A percentile compares a stretch with the other conserved stretches of the same genome.
phyloP scores from a whole-genome alignment of 306 rosid genomes.

The Carpinus fangiana region DNA sequence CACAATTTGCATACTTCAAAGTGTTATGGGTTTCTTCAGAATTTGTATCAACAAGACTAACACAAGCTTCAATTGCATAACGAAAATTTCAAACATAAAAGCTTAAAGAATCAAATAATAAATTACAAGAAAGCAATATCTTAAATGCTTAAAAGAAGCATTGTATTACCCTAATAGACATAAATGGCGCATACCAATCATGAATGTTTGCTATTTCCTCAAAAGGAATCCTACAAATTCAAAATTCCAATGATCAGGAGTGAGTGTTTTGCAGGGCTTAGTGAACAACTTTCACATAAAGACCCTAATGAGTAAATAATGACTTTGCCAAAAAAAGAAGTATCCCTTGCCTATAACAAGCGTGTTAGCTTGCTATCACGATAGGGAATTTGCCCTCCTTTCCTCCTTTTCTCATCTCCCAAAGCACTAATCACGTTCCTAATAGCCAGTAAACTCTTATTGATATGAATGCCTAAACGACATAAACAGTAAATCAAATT shows the following conservation, averaged over 20 bases:
- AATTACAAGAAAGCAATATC: neutral
- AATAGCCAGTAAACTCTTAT: constrained; percentile 85
- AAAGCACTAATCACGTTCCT: constrained; percentile 96
- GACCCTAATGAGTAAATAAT: neutral
- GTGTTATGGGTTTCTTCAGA: constrained; percentile 94
- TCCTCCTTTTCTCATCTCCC: constrained; percentile 94
- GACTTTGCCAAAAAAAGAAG: neutral
- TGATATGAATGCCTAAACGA: constrained; percentile 85
- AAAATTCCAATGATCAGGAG: constrained; percentile 33
- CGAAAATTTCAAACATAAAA: constrained; percentile 18
- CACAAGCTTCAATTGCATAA: constrained; percentile 67
- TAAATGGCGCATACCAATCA: constrained; percentile 71
- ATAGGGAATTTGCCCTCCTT: constrained; percentile 96
- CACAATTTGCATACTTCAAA: constrained; percentile 97
- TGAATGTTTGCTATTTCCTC: constrained; percentile 97
- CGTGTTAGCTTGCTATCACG: constrained; percentile 98
- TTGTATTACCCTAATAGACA: neutral
- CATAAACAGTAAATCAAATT: neutral
- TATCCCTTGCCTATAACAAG: constrained; percentile 62
- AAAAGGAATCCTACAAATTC: constrained; percentile 76
- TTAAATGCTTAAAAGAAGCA: constrained; percentile 1
- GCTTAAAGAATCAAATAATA: neutral
- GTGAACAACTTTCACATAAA: constrained; percentile 4
- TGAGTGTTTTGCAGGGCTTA: constrained; percentile 9
- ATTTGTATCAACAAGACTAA: constrained; percentile 97